A percentile compares a stretch with the other conserved stretches of the same genome.
Evolutionary conservation across 2,329 filamentous ascomycete species (phyloP).

Genomic region (Fusarium nygamai): DNA sequence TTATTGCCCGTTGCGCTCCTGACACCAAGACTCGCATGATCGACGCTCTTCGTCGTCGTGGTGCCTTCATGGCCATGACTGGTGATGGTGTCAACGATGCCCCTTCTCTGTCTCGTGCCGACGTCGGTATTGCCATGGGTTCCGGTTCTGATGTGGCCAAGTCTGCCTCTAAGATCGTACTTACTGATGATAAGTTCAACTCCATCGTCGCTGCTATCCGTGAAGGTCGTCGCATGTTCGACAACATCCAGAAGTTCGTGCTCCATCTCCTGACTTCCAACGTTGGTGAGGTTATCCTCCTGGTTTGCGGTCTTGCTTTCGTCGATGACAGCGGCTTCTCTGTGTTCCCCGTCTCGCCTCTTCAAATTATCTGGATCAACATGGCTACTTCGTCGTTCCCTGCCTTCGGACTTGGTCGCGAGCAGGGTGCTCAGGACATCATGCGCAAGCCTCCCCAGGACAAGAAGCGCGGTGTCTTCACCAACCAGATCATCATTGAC

Average conservation of each 20-base stretch:
- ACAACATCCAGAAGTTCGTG: constrained; percentile 90
- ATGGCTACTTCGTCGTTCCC: constrained; percentile 90
- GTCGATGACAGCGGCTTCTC: constrained; percentile 77
- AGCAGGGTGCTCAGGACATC: constrained; percentile 78
- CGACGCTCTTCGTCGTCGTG: constrained; percentile 81
- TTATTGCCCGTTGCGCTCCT: constrained; percentile 85
- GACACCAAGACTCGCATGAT: constrained; percentile 93
- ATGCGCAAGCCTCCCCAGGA: constrained; percentile 83
- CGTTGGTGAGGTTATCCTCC: constrained; percentile 82
- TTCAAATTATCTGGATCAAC: constrained; percentile 94
- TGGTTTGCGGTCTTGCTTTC: constrained; percentile 84
- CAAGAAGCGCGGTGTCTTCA: constrained; percentile 75
- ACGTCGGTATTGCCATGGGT: constrained; percentile 93
- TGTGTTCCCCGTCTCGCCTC: constrained; percentile 85
- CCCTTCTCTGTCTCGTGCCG: constrained; percentile 80
- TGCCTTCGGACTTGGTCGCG: constrained; percentile 87
- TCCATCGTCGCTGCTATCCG: constrained; percentile 85
- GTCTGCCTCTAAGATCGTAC: constrained; percentile 81
- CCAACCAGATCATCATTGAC: constrained; percentile 78
- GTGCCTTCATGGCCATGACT: constrained; percentile 85
- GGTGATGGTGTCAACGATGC: constrained; percentile 91
- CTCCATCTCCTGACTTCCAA: constrained; percentile 83
- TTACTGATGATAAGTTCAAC: constrained; percentile 90
- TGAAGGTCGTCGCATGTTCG: constrained; percentile 85
- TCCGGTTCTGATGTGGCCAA: constrained; percentile 88